These are phyloP conservation scores for Rhodotorula taiwanensis DNA, from an alignment of 768 basidiomycete species.

Conservation along the genomic window DNA sequence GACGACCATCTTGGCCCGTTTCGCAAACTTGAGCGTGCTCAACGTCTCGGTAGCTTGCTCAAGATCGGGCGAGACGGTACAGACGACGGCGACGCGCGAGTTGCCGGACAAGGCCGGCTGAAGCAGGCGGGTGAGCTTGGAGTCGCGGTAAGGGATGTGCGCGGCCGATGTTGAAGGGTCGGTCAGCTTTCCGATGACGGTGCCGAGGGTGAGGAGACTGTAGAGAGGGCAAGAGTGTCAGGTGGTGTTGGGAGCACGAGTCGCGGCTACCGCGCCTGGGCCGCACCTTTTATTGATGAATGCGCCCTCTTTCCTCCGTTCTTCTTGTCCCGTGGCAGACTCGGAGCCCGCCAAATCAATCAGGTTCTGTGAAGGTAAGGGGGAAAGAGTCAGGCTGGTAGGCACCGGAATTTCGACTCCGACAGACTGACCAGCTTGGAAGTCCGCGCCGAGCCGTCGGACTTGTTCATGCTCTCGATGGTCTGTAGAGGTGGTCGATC, in stretches of 20 bases:
- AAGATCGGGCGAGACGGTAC: slow-evolving; percentile 83
- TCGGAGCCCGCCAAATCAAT: slow-evolving; percentile 97
- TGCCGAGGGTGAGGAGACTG: slow-evolving; percentile 83
- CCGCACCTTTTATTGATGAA: slow-evolving; percentile 68
- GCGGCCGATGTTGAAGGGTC: slow-evolving; percentile 62
- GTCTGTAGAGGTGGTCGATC: slow-evolving; percentile 3
- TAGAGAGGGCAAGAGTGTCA: too few relatives aligned
- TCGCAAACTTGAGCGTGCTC: slow-evolving; percentile 84
- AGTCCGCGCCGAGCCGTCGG: slow-evolving; percentile 64
- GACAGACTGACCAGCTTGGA: slow-evolving; percentile 48
- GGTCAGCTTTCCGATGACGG: slow-evolving; percentile 82
- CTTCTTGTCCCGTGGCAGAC: slow-evolving; percentile 89
- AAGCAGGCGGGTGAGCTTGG: slow-evolving; percentile 69
- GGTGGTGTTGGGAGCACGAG: too few relatives aligned
- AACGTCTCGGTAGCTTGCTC: slow-evolving; percentile 73
- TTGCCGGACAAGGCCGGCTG: slow-evolving; percentile 93
- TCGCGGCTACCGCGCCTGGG: too few relatives aligned
- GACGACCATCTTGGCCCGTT: slow-evolving; percentile 81
- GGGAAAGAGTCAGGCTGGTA: too few relatives aligned
- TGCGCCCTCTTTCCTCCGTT: slow-evolving; percentile 89
- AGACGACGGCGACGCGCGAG: slow-evolving; percentile 90
- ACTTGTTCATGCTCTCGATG: slow-evolving; percentile 31
- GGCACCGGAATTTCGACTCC: too few relatives aligned
- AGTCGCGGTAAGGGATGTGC: slow-evolving; percentile 91
- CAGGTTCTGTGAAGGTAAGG: slow-evolving; percentile 62